phyloP scores from a whole-genome alignment of 345 rosid genomes.

The Kandelia obovata region DNA sequence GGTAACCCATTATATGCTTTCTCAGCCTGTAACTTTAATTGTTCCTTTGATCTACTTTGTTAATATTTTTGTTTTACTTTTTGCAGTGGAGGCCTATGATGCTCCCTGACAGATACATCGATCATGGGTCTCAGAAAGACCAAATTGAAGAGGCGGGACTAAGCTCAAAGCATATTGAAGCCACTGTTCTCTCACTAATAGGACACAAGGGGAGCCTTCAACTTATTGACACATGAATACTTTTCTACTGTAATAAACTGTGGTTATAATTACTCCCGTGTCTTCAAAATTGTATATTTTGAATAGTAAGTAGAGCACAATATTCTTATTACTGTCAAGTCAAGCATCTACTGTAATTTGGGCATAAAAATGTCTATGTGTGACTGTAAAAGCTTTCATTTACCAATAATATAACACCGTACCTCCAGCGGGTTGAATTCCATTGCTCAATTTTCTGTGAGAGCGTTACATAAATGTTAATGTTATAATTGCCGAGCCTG shows the following conservation, averaged over 20 bases:
- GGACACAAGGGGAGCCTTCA: slow-evolving; percentile 15
- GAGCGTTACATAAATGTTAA: too few relatives aligned
- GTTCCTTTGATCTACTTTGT: too few relatives aligned
- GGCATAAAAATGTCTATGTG: too few relatives aligned
- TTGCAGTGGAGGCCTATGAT: slow-evolving; percentile 55
- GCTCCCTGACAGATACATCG: slow-evolving; percentile 49
- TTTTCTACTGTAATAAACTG: neutral
- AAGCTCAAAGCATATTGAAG: slow-evolving; percentile 40
- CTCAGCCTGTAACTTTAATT: neutral
- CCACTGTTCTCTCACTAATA: slow-evolving; percentile 28
- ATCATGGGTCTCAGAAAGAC: slow-evolving; percentile 45
- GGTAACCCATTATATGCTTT: slow-evolving; percentile 21
- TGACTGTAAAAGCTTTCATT: too few relatives aligned
- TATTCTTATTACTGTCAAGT: too few relatives aligned
- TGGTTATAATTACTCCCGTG: too few relatives aligned
- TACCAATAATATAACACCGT: neutral
- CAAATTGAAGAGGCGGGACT: slow-evolving; percentile 45
- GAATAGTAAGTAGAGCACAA: neutral
- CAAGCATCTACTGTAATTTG: neutral
- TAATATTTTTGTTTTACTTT: neutral
- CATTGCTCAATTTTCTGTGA: neutral
- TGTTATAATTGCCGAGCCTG: too few relatives aligned
- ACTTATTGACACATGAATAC: neutral
- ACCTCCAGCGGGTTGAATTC: neutral
- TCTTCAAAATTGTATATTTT: too few relatives aligned